A percentile compares a stretch with the other conserved stretches of the same genome.
Evolutionary conservation across 2,329 filamentous ascomycete genomes (phyloP).

Genomic region (Epichloe gansuensis): DNA sequence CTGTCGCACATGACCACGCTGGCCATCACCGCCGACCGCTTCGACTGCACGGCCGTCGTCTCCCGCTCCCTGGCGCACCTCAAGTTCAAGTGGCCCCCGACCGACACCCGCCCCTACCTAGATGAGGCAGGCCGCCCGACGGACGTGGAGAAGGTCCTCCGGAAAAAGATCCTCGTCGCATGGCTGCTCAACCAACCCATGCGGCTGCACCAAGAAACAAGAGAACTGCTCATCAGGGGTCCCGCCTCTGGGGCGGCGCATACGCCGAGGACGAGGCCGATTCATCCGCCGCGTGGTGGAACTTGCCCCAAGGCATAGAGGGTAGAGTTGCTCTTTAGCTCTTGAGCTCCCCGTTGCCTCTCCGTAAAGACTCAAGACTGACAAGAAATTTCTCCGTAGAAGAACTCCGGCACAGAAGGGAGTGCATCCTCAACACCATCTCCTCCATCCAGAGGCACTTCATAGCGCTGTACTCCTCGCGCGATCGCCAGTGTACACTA

Average conservation of each 20-base stretch:
- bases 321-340: constrained; percentile 24
- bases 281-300: constrained; percentile 52
- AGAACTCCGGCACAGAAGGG: constrained; percentile 54
- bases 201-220: constrained; percentile 49
- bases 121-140: constrained; percentile 25
- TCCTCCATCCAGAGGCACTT: constrained; percentile 60
- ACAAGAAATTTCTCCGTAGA: constrained; percentile 25
- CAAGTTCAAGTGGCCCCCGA: constrained; percentile 44
- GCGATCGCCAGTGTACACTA: constrained; percentile 55
- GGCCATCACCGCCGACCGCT: constrained; percentile 60
- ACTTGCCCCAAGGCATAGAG: constrained; percentile 57
- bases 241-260: constrained; percentile 40
- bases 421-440: constrained; percentile 55
- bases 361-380: not conserved
- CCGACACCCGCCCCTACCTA: constrained; percentile 24
- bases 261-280: constrained; percentile 16
- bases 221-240: constrained; percentile 56
- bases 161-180: constrained; percentile 58
- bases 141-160: constrained; percentile 50
- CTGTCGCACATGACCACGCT: constrained; percentile 55
- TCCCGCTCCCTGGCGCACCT: constrained; percentile 37
- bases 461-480: constrained; percentile 52
- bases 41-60: constrained; percentile 49
- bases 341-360: not conserved
- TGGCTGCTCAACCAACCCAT: constrained; percentile 51